These are phyloP conservation scores for Shiraia sp. DNA, from an alignment of 2,329 filamentous ascomycete species.

Conservation along the genomic window DNA sequence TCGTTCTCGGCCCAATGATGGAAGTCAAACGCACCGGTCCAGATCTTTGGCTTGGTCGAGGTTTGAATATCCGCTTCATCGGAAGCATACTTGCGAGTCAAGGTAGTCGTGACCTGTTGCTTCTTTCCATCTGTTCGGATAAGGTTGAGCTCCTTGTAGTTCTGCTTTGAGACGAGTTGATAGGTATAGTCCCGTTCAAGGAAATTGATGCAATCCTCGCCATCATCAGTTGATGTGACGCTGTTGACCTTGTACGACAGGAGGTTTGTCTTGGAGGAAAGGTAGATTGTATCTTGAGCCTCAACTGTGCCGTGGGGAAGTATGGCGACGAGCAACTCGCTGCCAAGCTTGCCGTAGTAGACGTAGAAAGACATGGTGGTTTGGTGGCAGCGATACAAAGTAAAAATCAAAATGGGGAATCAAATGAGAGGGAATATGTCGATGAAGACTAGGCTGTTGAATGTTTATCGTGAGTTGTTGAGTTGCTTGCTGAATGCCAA, in stretches of 20 bases:
- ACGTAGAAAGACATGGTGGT: slow-evolving; percentile 3
- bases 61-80: background rate
- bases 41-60: slow-evolving; percentile 5
- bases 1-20: slow-evolving; percentile 6
- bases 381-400: background rate
- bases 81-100: slow-evolving; percentile 4
- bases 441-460: too few species aligned
- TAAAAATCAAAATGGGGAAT: background rate
- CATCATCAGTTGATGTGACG: slow-evolving; percentile 1
- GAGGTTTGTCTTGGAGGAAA: slow-evolving; percentile 3
- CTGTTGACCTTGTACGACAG: background rate
- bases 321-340: slow-evolving; percentile 4
- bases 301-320: slow-evolving; percentile 6
- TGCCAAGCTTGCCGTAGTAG: slow-evolving; percentile 7
- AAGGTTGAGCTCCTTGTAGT: slow-evolving; percentile 1
- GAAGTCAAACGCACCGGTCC: slow-evolving; percentile 4
- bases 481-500: too few species aligned
- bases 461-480: too few species aligned
- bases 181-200: slow-evolving; percentile 1
- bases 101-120: background rate
- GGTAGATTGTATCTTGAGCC: slow-evolving; percentile 1
- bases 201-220: slow-evolving; percentile 3
- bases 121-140: background rate
- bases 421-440: too few species aligned
- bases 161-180: background rate